Evolutionary conservation across 352 stramenopile species (phyloP).

Genomic region (Globisporangium paddicum): DNA sequence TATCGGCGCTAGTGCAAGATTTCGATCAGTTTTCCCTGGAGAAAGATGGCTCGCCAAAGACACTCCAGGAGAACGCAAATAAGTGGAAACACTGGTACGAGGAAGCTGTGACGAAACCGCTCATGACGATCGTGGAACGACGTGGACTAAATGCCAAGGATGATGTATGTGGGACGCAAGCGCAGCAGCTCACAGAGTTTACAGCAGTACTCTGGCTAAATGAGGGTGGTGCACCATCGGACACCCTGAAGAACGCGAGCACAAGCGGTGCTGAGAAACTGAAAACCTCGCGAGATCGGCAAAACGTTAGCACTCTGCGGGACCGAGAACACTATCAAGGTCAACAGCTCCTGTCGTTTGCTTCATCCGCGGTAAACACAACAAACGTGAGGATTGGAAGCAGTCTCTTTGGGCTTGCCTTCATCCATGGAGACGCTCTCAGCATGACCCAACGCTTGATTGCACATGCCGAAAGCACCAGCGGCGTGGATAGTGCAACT

Average conservation of each 20-base stretch:
- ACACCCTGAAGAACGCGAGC: not conserved
- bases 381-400: slow-evolving; percentile 12
- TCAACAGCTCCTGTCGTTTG: slow-evolving; percentile 7
- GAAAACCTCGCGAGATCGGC: not conserved
- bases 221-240: not conserved
- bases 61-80: slow-evolving; percentile 30
- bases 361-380: slow-evolving; percentile 5
- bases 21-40: slow-evolving; percentile 41
- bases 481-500: not conserved
- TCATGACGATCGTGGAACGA: slow-evolving; percentile 18
- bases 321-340: slow-evolving; percentile 7
- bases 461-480: slow-evolving; percentile 13
- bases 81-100: slow-evolving; percentile 60
- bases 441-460: slow-evolving; percentile 31
- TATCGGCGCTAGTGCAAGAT: slow-evolving; percentile 34
- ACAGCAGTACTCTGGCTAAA: slow-evolving; percentile 18
- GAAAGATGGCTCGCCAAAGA: slow-evolving; percentile 14
- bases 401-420: slow-evolving; percentile 39
- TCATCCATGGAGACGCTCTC: slow-evolving; percentile 45
- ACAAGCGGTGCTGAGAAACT: not conserved
- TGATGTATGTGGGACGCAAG: slow-evolving; percentile 10
- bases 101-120: slow-evolving; percentile 32
- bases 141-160: not conserved
- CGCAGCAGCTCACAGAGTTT: slow-evolving; percentile 27
- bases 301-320: not conserved